A percentile compares a stretch with the other conserved stretches of the same genome.
Conservation (phyloP, 1,284 basidiomycete genomes). For the Lentinula novae-zelandiae region DNA sequence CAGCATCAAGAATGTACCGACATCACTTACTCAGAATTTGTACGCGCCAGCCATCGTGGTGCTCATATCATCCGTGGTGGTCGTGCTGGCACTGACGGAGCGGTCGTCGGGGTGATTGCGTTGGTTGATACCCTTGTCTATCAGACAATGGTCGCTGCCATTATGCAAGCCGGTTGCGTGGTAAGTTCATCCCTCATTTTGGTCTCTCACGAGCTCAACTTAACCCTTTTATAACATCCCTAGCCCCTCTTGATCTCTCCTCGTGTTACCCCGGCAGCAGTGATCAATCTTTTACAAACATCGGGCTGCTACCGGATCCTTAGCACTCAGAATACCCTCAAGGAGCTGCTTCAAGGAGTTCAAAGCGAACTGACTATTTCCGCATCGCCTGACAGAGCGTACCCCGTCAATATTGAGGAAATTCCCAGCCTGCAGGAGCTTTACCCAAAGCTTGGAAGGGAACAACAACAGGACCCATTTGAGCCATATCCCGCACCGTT, state of each 20-base stretch:
- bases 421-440: conserved; percentile 22
- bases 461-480: conserved; percentile 19
- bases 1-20: not conserved
- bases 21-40: conserved; percentile 4
- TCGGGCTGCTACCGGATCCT: conserved; percentile 27
- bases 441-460: conserved; percentile 27
- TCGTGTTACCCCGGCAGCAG: not conserved
- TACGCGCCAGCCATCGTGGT: conserved; percentile 1
- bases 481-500: conserved; percentile 19
- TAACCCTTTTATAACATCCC: not conserved
- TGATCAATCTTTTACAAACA: conserved; percentile 1
- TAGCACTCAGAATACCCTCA: conserved; percentile 24
- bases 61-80: conserved; percentile 25
- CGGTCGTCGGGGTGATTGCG: conserved; percentile 1
- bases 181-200: not conserved
- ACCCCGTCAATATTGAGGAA: conserved; percentile 26
- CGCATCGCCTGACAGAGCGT: conserved; percentile 11
- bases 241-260: conserved; percentile 9
- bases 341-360: conserved; percentile 23
- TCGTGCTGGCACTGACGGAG: conserved; percentile 21
- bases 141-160: not conserved
- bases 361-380: conserved; percentile 14
- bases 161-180: not conserved
- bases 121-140: conserved; percentile 1
- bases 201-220: not conserved